phyloP scores from a whole-genome alignment of 331 rosid species.

The Malus hybrid region DNA sequence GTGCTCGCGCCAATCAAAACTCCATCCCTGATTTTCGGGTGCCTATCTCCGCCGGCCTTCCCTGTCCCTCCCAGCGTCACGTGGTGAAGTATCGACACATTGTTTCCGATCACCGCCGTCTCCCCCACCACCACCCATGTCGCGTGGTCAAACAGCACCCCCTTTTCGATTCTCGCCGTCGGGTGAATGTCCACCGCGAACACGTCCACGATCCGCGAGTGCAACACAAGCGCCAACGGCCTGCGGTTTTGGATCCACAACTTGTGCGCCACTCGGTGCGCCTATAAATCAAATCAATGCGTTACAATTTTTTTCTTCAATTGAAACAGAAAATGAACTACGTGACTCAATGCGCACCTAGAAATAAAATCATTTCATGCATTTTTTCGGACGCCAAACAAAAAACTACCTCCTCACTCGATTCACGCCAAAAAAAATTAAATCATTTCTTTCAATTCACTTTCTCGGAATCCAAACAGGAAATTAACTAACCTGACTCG shows the following conservation, averaged over 20 bases:
- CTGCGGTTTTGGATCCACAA: slow-evolving; percentile 67
- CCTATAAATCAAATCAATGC: slow-evolving; percentile 27
- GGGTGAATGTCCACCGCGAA: slow-evolving; percentile 92
- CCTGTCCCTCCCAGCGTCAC: slow-evolving; percentile 64
- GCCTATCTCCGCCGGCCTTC: slow-evolving; percentile 75
- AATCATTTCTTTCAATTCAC: not conserved
- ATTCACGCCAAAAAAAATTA: slow-evolving; percentile 42
- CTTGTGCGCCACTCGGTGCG: slow-evolving; percentile 74
- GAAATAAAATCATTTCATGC: too few species aligned
- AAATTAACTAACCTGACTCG: too few species aligned
- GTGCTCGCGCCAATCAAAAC: slow-evolving; percentile 95
- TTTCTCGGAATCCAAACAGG: not conserved
- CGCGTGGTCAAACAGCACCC: slow-evolving; percentile 79
- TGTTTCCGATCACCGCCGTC: slow-evolving; percentile 92
- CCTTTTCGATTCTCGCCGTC: slow-evolving; percentile 72
- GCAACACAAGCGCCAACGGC: slow-evolving; percentile 75
- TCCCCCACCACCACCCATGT: slow-evolving; percentile 93
- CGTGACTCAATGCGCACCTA: too few species aligned
- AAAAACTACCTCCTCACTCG: not conserved
- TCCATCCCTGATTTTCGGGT: slow-evolving; percentile 85
- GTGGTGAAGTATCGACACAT: slow-evolving; percentile 41
- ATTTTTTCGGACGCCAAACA: not conserved
- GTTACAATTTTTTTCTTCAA: not conserved
- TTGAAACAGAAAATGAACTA: not conserved
- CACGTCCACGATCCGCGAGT: slow-evolving; percentile 71